phyloP scores from a whole-genome alignment of 2,329 filamentous ascomycete genomes.

The Amylocarpus encephaloides region DNA sequence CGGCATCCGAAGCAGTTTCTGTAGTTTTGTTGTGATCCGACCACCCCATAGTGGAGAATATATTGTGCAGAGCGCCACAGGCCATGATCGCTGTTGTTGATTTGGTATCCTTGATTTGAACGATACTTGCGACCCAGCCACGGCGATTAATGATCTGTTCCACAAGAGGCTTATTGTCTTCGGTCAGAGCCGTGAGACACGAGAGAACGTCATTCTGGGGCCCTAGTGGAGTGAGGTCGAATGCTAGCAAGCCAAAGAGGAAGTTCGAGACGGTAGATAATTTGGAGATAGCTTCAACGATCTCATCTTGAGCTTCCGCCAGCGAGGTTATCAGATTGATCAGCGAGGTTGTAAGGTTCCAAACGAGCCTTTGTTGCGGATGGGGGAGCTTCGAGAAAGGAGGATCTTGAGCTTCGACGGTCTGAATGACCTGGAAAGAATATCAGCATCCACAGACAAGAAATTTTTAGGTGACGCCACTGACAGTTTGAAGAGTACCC shows the following conservation, averaged over 20 bases:
- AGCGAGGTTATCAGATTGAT: constrained; percentile 47
- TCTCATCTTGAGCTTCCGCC: constrained; percentile 54
- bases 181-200: constrained; percentile 51
- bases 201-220: constrained; percentile 42
- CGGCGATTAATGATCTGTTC: constrained; percentile 47
- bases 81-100: constrained; percentile 48
- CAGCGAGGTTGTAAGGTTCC: constrained; percentile 49
- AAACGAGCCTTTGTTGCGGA: constrained; percentile 46
- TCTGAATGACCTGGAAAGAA: constrained; percentile 27
- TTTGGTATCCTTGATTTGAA: constrained; percentile 41
- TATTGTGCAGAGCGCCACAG: constrained; percentile 56
- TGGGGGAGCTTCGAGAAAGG: constrained; percentile 44
- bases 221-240: constrained; percentile 35
- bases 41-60: constrained; percentile 50
- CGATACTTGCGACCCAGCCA: constrained; percentile 44
- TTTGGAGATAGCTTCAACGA: constrained; percentile 47
- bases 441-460: constrained; percentile 6
- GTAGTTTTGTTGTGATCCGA: constrained; percentile 44
- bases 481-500: constrained; percentile 47
- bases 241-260: constrained; percentile 46
- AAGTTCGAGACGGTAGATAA: constrained; percentile 46
- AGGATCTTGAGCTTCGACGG: constrained; percentile 31
- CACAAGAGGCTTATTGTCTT: constrained; percentile 51
- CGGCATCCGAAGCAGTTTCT: constrained; percentile 44
- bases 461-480: constrained; percentile 19